Percentiles rank a stretch among this genome's conserved stretches.
Conservation (phyloP, 305 asterid genomes). For the Plantago coronopus region DNA sequence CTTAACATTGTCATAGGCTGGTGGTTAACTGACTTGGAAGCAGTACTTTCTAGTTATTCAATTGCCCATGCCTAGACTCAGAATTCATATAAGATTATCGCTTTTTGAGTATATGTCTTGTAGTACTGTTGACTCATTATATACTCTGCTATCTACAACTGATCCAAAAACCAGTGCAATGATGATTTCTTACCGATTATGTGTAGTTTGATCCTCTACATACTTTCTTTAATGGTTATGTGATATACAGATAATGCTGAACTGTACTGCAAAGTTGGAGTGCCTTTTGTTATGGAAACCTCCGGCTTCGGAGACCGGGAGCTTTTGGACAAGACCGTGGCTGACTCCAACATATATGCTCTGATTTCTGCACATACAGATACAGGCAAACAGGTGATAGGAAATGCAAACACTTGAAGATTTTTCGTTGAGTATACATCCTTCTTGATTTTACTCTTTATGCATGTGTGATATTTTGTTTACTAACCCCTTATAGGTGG, state of each 20-base stretch:
- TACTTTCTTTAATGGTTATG: neutral
- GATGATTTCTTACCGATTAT: neutral
- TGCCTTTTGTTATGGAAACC: conserved; percentile 97
- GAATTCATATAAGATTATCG: neutral
- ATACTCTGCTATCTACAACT: neutral
- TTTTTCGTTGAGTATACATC: conserved; percentile 2
- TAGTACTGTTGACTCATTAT: neutral
- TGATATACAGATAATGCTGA: conserved; percentile 66
- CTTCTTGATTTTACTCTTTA: neutral
- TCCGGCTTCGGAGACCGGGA: conserved; percentile 99
- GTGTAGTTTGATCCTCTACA: neutral
- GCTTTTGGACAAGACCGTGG: conserved; percentile 63
- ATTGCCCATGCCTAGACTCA: neutral
- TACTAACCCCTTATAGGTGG: conserved; percentile 50
- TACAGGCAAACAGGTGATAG: conserved; percentile 95
- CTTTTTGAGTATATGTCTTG: neutral
- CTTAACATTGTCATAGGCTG: too few species aligned
- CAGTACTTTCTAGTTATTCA: neutral
- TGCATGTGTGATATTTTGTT: conserved; percentile 4
- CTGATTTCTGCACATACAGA: conserved; percentile 99
- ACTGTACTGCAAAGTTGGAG: conserved; percentile 81
- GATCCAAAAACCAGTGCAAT: neutral
- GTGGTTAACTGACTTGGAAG: neutral
- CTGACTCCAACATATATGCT: conserved; percentile 67
- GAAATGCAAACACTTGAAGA: neutral